These are phyloP conservation scores for Ogataea paraovalis DNA, from an alignment of 805 yeast species.

Conservation along the genomic window DNA sequence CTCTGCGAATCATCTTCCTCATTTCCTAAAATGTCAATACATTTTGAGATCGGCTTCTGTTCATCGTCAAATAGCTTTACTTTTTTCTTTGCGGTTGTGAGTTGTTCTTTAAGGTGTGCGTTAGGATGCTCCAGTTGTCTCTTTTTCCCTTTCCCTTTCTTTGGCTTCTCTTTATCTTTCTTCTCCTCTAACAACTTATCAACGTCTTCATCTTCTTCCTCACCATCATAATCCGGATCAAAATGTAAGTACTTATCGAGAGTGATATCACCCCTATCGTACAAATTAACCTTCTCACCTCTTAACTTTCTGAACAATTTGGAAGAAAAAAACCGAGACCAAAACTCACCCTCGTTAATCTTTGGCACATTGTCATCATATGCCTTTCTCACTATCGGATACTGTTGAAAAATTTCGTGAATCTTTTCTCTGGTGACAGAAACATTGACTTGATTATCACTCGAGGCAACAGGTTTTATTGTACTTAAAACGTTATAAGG, in stretches of 20 bases:
- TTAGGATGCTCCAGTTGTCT: conserved; percentile 8
- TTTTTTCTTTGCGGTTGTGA: conserved; percentile 27
- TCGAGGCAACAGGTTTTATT: conserved; percentile 87
- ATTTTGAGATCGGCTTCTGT: conserved; percentile 54
- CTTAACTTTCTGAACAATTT: conserved; percentile 80
- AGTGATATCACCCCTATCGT: conserved; percentile 78
- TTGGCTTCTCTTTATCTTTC: conserved; percentile 38
- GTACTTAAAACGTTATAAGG: conserved; percentile 93
- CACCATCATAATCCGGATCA: conserved; percentile 53
- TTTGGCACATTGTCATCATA: conserved; percentile 89
- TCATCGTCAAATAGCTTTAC: conserved; percentile 33
- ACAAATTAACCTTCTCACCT: conserved; percentile 77
- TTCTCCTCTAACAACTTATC: conserved; percentile 24
- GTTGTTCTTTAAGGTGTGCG: conserved; percentile 14
- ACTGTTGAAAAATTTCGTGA: conserved; percentile 83
- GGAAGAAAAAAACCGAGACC: conserved; percentile 94
- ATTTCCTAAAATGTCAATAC: conserved; percentile 78
- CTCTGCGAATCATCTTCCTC: conserved; percentile 72
- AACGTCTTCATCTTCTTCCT: conserved; percentile 35
- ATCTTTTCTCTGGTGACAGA: conserved; percentile 89
- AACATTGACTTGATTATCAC: conserved; percentile 91
- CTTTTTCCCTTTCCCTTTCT: conserved; percentile 31
- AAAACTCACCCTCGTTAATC: conserved; percentile 84
- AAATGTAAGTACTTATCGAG: conserved; percentile 78
- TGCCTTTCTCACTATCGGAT: conserved; percentile 86